These are phyloP conservation scores for Sanghuangporus sanghuang DNA, from an alignment of 1,284 basidiomycete genomes.

Conservation along the genomic window DNA sequence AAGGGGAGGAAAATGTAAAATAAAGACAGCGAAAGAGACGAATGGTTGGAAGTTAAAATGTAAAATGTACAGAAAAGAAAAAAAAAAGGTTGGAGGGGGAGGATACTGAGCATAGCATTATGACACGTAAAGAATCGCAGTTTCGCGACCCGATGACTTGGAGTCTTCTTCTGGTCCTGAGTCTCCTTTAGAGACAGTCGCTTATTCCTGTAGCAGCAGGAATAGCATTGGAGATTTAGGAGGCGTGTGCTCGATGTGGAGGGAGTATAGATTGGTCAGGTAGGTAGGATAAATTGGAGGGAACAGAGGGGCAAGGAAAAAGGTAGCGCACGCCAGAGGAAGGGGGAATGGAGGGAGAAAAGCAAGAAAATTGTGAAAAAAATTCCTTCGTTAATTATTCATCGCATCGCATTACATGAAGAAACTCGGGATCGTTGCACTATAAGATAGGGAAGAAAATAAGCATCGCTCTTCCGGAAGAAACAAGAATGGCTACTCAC, in stretches of 20 bases:
- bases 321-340: neutral
- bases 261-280: neutral
- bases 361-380: neutral
- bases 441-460: neutral
- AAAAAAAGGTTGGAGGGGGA: constrained; percentile 1
- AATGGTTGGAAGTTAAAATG: constrained; percentile 2
- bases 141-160: too few relatives aligned
- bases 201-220: neutral
- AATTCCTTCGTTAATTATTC: neutral
- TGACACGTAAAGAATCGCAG: neutral
- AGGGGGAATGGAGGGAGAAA: neutral
- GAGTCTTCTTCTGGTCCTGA: neutral
- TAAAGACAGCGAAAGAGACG: neutral
- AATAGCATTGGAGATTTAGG: neutral
- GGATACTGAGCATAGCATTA: constrained; percentile 4
- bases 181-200: constrained; percentile 13
- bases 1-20: neutral
- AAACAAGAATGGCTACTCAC: constrained; percentile 38
- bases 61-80: constrained; percentile 1
- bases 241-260: neutral
- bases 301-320: neutral
- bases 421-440: constrained; percentile 16
- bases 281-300: neutral
- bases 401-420: constrained; percentile 12
- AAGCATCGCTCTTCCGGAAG: neutral